Conservation (phyloP, 179 eudicot species). For the Corrigiola litoralis region DNA sequence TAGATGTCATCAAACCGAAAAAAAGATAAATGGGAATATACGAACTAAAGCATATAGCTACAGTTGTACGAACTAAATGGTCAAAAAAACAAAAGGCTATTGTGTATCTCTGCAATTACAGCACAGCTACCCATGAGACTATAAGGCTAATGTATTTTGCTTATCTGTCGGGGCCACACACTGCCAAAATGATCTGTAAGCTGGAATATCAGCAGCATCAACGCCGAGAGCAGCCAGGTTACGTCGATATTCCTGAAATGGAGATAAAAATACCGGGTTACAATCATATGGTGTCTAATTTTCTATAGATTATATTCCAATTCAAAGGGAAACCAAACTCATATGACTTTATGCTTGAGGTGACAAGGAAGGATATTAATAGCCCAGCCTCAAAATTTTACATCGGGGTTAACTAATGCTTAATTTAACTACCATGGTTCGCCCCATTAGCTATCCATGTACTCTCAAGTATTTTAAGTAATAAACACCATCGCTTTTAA, state of each 20-base stretch:
- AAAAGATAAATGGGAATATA: not conserved
- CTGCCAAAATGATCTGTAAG: conserved; percentile 72
- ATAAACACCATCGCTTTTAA: not conserved
- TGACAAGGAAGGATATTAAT: no score
- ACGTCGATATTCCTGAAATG: conserved; percentile 81
- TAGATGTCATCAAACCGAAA: no score
- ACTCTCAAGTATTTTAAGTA: no score
- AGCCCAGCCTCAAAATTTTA: no score
- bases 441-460: no score
- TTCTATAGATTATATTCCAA: no score
- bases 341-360: no score
- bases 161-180: conserved; percentile 78
- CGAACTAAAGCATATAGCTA: not conserved
- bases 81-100: no score
- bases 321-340: no score
- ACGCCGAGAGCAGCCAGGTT: conserved; percentile 78
- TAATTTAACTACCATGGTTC: no score
- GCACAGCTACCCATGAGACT: conserved; percentile 12
- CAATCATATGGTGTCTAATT: not conserved
- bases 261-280: not conserved
- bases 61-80: not conserved
- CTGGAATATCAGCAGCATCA: conserved; percentile 61
- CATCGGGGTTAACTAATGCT: no score
- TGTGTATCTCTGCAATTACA: not conserved
- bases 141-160: conserved; percentile 55